phyloP scores from a whole-genome alignment of 2,329 filamentous ascomycete species.

The Ascochyta lentis region DNA sequence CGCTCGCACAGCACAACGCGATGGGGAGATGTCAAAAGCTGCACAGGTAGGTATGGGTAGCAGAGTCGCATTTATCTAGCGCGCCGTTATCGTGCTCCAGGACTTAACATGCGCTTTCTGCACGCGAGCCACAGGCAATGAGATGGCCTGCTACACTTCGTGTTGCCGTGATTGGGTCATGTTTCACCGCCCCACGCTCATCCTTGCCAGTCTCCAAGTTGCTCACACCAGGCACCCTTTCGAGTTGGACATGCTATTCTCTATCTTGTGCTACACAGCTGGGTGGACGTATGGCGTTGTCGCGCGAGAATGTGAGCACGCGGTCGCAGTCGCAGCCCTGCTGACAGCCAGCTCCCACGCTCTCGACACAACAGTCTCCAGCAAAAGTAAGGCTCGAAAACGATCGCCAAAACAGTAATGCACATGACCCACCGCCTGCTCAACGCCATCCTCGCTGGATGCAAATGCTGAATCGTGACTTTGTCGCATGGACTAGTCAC shows the following conservation, averaged over 20 bases:
- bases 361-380: neutral
- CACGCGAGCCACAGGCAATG: constrained; percentile 31
- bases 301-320: neutral
- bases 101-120: constrained; percentile 30
- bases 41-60: constrained; percentile 8
- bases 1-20: constrained; percentile 6
- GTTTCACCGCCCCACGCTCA: constrained; percentile 29
- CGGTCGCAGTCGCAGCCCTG: constrained; percentile 2
- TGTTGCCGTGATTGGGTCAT: constrained; percentile 36
- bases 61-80: constrained; percentile 24
- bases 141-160: constrained; percentile 32
- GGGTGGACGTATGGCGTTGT: neutral
- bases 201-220: constrained; percentile 22
- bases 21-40: neutral
- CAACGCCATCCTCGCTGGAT: constrained; percentile 12
- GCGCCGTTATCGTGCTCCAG: constrained; percentile 27
- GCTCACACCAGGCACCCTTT: constrained; percentile 13
- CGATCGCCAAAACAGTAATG: neutral
- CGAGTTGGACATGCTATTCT: neutral
- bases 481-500: constrained; percentile 37
- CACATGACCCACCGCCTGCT: constrained; percentile 16
- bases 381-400: neutral
- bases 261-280: constrained; percentile 12
- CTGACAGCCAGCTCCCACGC: neutral
- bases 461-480: constrained; percentile 19